These are phyloP conservation scores for Aspergillus cejpii DNA, from an alignment of 2,329 filamentous ascomycete species.

Conservation along the genomic window DNA sequence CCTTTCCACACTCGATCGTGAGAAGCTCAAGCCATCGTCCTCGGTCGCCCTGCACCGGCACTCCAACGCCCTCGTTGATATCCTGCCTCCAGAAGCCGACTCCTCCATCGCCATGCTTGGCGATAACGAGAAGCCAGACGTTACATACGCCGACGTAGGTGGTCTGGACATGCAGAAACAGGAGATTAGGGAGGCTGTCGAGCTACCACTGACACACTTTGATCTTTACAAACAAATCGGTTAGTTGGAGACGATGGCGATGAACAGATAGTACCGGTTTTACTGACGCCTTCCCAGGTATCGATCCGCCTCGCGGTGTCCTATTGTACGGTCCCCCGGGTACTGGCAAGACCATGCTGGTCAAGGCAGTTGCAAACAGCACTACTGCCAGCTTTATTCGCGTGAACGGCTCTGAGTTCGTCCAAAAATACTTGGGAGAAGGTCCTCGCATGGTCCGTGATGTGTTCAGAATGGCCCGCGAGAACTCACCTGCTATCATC, in stretches of 20 bases:
- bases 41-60: conserved; percentile 96
- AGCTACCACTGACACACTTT: conserved; percentile 93
- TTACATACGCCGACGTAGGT: conserved; percentile 96
- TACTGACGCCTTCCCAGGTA: conserved; percentile 45
- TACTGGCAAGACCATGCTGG: conserved; percentile 93
- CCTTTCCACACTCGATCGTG: conserved; percentile 93
- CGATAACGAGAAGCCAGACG: conserved; percentile 92
- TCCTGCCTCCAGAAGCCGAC: conserved; percentile 96
- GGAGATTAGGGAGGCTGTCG: conserved; percentile 95
- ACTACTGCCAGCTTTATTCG: conserved; percentile 98
- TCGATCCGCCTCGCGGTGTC: conserved; percentile 93
- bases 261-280: neutral
- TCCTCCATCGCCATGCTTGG: conserved; percentile 98
- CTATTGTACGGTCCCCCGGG: conserved; percentile 93
- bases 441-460: conserved; percentile 98
- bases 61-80: conserved; percentile 97
- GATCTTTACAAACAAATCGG: conserved; percentile 99
- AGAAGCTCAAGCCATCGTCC: conserved; percentile 94
- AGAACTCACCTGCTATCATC: conserved; percentile 97
- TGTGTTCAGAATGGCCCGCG: conserved; percentile 96
- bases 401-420: conserved; percentile 95
- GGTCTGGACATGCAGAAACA: conserved; percentile 99
- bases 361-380: conserved; percentile 97
- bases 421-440: conserved; percentile 97
- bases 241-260: conserved; percentile 20